phyloP scores from a whole-genome alignment of 768 basidiomycete genomes.

The Panaeolus cyanescens region DNA sequence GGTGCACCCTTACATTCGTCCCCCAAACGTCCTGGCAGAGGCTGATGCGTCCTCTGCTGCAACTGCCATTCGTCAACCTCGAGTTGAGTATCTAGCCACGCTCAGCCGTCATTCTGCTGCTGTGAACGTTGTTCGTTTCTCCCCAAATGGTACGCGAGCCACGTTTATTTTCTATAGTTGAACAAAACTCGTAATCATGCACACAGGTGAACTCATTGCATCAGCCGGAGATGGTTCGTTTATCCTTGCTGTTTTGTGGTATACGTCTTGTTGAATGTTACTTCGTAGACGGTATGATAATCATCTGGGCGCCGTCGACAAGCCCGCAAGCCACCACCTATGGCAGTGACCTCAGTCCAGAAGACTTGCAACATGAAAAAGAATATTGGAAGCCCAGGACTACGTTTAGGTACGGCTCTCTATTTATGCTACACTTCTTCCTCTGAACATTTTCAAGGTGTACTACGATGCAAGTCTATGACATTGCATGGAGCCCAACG shows the following conservation, averaged over 20 bases:
- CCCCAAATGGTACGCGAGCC: constrained; percentile 75
- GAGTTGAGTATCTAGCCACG: constrained; percentile 95
- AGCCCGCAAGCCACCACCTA: constrained; percentile 72
- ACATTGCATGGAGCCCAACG: constrained; percentile 95
- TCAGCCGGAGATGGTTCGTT: constrained; percentile 94
- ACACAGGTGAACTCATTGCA: constrained; percentile 83
- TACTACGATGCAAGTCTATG: constrained; percentile 95
- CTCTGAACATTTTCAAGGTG: constrained; percentile 51
- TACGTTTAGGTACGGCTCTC: constrained; percentile 68
- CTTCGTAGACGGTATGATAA: constrained; percentile 88
- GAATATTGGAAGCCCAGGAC: constrained; percentile 93
- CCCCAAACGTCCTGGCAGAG: constrained; percentile 54
- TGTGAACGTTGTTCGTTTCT: constrained; percentile 96
- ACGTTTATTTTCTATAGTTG: background rate
- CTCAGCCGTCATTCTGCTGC: constrained; percentile 90
- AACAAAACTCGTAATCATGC: constrained; percentile 5
- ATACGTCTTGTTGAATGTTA: constrained; percentile 13
- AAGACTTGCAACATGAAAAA: constrained; percentile 87
- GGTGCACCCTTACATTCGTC: constrained; percentile 88
- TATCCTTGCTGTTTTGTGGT: constrained; percentile 25
- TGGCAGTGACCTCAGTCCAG: constrained; percentile 78
- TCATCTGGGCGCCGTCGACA: constrained; percentile 89
- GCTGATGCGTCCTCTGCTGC: constrained; percentile 32
- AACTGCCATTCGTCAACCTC: constrained; percentile 53
- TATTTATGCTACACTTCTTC: background rate